Conservation (phyloP, 108 stramenopile genomes). For the Fragilaria crotonensis region DNA sequence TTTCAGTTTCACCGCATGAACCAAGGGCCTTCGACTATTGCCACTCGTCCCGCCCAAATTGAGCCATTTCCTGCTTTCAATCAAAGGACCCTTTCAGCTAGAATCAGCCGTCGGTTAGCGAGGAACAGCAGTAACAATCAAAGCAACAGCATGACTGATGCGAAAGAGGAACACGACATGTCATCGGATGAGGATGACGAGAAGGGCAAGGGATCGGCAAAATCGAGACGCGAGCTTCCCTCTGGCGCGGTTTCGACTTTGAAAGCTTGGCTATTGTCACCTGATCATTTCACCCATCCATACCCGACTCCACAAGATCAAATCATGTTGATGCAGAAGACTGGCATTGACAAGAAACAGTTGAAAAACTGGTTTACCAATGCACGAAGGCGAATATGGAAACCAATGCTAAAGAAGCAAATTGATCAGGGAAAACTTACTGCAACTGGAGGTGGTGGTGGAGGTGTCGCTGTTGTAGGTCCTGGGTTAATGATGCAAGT, state of each 20-base stretch:
- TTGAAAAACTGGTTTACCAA: constrained; percentile 97
- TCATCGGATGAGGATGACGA: constrained; percentile 27
- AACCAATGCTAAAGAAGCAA: constrained; percentile 90
- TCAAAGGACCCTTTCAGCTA: not conserved
- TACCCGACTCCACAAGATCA: constrained; percentile 92
- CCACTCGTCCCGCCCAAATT: too few species aligned
- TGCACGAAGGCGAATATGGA: constrained; percentile 91
- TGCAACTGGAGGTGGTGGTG: constrained; percentile 35
- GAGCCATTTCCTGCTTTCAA: too few species aligned
- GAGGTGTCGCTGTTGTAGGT: constrained; percentile 25
- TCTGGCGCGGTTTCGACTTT: constrained; percentile 82
- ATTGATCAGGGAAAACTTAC: constrained; percentile 79
- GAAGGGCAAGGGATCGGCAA: constrained; percentile 31
- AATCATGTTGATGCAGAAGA: constrained; percentile 86
- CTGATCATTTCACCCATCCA: constrained; percentile 89
- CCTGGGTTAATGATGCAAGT: constrained; percentile 41
- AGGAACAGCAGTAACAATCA: constrained; percentile 8
- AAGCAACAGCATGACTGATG: not conserved
- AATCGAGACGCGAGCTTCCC: constrained; percentile 87
- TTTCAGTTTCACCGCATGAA: too few species aligned
- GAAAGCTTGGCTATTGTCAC: constrained; percentile 86
- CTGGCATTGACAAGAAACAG: constrained; percentile 93
- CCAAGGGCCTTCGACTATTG: too few species aligned
- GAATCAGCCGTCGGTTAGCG: not conserved
- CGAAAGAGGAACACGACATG: constrained; percentile 4